Evolutionary conservation across 345 rosid genomes (phyloP), one percentile per base, ranked within the genome.

Genomic region (Eucalyptus melliodora): DNA sequence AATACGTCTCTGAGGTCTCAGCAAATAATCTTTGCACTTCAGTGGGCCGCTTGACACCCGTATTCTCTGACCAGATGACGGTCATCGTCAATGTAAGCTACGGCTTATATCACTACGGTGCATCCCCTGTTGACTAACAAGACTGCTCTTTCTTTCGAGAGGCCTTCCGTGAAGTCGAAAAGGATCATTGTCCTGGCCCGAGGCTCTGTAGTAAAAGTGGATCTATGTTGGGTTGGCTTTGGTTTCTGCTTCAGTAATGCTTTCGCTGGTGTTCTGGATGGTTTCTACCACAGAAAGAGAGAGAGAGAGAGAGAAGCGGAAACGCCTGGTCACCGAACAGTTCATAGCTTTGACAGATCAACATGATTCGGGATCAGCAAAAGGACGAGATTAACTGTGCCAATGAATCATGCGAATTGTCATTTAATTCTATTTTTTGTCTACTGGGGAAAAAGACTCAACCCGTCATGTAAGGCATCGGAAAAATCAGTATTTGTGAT

Each of bases 191-290:
- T 50, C 53, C 53, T 50, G 53, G 53, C 53, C 87, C 93, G 88
- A 86, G 90, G 87, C 87, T 88, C 17, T 90, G 90, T 16, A 91
- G 93, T 1, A 59, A 91, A 59, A 91, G 87, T 93, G 92, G 93
- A 90, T 94, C n/a, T 94, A 93, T 45, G 11, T 90, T 14, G 95
- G 94, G 9, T 60, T 93, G 50, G 91, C 91, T 34, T 60, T 91
- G 86, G 94, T 50, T 50, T 50, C 53, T 50, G 53, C 53, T 50
- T 50, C 95, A 3, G 93, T 93, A 16, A 93, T 94, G 94, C 88
- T 93, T 17, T 94, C 93, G 10, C 44, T 92, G 90, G 89, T 93
- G 89, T 91, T 91, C 89, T 93, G 95, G 95, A 92, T 93, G 31
- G 59, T 91, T 27, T 93, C 93, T 81, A 89, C 94, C 2, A 19